A percentile compares a stretch with the other conserved stretches of the same genome.
Conservation (phyloP, 2,329 filamentous ascomycete species). For the Penicillium sumatraense region DNA sequence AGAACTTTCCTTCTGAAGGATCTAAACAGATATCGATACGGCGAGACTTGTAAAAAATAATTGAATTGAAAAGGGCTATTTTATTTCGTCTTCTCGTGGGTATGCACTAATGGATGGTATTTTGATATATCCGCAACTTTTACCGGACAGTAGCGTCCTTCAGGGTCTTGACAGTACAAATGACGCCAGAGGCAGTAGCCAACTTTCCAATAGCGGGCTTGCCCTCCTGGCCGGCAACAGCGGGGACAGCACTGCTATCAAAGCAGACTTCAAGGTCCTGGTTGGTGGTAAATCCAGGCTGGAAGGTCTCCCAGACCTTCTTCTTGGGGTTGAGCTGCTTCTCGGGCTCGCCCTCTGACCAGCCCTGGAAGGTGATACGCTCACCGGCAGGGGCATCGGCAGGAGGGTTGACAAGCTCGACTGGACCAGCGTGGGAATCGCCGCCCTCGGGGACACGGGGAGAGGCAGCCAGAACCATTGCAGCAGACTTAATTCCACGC, state of each 20-base stretch:
- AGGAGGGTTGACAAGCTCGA: constrained; percentile 89
- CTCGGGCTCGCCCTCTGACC: constrained; percentile 84
- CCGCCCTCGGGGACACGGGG: constrained; percentile 82
- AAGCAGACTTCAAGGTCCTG: constrained; percentile 81
- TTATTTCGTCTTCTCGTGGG: constrained; percentile 26
- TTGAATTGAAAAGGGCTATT: constrained; percentile 15
- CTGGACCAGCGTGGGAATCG: constrained; percentile 82
- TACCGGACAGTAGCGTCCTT: constrained; percentile 83
- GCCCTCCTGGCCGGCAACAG: constrained; percentile 68
- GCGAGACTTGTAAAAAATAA: neutral
- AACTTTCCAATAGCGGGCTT: constrained; percentile 64
- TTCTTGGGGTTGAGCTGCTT: constrained; percentile 97
- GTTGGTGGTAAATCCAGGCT: constrained; percentile 94
- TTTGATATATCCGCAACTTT: constrained; percentile 19
- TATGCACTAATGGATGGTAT: constrained; percentile 22
- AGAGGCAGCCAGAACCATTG: constrained; percentile 96
- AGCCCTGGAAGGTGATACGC: constrained; percentile 90
- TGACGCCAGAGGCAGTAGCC: constrained; percentile 74
- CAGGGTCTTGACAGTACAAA: constrained; percentile 82
- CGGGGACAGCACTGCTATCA: constrained; percentile 76
- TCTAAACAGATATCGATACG: no score
- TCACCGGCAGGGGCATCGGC: constrained; percentile 79
- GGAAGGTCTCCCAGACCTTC: constrained; percentile 97
- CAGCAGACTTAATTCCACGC: constrained; percentile 79
- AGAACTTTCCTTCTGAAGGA: no score